Evolutionary conservation across 2,329 filamentous ascomycete genomes (phyloP).

Genomic region (Epichloe baconii): DNA sequence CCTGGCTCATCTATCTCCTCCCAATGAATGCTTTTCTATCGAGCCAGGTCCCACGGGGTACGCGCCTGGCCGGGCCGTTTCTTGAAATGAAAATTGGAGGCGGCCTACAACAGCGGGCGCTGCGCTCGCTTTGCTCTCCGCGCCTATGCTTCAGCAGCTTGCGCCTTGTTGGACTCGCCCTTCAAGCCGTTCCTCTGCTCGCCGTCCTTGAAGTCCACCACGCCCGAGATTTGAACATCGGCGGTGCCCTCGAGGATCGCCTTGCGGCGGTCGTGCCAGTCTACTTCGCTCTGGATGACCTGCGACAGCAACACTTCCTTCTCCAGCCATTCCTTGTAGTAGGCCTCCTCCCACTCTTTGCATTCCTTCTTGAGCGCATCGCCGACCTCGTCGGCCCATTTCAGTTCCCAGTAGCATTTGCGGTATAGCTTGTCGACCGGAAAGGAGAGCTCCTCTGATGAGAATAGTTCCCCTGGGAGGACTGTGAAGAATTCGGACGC

Average conservation of each 20-base stretch:
- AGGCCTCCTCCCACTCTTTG: conserved; percentile 50
- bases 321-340: conserved; percentile 62
- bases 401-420: conserved; percentile 57
- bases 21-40: too few species aligned
- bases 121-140: neutral
- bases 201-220: conserved; percentile 17
- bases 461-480: conserved; percentile 47
- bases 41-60: too few species aligned
- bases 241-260: conserved; percentile 37
- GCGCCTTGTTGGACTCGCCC: conserved; percentile 1
- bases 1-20: too few species aligned
- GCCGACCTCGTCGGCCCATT: conserved; percentile 58
- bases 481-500: conserved; percentile 45
- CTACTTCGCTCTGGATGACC: conserved; percentile 51
- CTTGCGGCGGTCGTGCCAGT: conserved; percentile 47
- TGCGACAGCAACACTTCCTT: conserved; percentile 72
- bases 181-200: conserved; percentile 13
- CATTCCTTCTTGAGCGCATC: conserved; percentile 52
- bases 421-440: conserved; percentile 47
- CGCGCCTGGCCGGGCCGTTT: too few species aligned
- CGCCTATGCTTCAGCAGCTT: conserved; percentile 2
- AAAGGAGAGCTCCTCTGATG: conserved; percentile 48
- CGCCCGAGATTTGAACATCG: conserved; percentile 28
- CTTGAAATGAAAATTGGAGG: neutral
- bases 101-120: neutral